Evolutionary conservation across 2,329 filamentous ascomycete species (phyloP).

Genomic region (Lachnellula cervina): DNA sequence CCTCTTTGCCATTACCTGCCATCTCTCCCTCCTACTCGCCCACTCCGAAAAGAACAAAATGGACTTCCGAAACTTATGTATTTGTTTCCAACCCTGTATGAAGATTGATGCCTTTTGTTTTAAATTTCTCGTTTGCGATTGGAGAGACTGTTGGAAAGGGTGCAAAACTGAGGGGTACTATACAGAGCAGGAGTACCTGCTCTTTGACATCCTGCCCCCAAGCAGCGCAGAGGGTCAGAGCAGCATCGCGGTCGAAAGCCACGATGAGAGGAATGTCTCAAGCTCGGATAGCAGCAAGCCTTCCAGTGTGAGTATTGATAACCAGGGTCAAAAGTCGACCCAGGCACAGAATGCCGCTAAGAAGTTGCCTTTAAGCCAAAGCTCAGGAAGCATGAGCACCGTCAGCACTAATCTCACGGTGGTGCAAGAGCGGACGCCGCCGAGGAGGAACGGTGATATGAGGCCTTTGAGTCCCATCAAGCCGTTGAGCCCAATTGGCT

Average conservation of each 20-base stretch:
- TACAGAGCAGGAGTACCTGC: constrained; percentile 62
- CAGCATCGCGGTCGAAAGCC: constrained; percentile 30
- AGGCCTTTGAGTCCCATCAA: constrained; percentile 59
- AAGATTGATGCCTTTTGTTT: constrained; percentile 95
- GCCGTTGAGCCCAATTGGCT: constrained; percentile 58
- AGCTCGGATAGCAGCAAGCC: constrained; percentile 61
- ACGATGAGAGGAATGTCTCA: constrained; percentile 55
- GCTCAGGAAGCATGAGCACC: constrained; percentile 39
- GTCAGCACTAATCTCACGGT: constrained; percentile 26
- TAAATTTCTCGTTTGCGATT: constrained; percentile 90
- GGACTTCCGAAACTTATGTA: constrained; percentile 92
- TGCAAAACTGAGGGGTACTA: constrained; percentile 85
- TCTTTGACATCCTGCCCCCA: constrained; percentile 55
- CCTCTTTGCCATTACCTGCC: constrained; percentile 93
- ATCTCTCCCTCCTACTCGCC: constrained; percentile 83
- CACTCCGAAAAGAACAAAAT: constrained; percentile 97
- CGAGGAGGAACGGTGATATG: constrained; percentile 23
- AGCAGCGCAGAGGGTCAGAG: constrained; percentile 26
- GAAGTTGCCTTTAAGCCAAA: constrained; percentile 42
- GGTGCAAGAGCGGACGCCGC: constrained; percentile 19
- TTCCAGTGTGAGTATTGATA: constrained; percentile 33
- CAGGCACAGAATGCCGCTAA: constrained; percentile 29
- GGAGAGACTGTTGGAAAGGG: constrained; percentile 95
- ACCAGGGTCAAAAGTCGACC: constrained; percentile 13
- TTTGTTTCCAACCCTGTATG: constrained; percentile 96